Evolutionary conservation across 129 eudicot genomes (phyloP).

Genomic region (Gnaphalium uliginosum): DNA sequence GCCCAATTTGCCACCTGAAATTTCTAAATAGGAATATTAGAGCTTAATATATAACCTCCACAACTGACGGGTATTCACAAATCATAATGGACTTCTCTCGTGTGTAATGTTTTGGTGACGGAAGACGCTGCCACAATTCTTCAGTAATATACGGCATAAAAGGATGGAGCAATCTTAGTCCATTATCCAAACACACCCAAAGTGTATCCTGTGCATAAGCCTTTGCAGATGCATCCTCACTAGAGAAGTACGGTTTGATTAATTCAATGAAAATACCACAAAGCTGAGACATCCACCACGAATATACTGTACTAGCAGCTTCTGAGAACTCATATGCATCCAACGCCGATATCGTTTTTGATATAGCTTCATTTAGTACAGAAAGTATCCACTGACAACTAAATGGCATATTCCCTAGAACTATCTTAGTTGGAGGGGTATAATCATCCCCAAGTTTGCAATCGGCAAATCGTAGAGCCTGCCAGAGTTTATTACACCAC

Average conservation of each 20-base stretch:
- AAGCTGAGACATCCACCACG: constrained; percentile 89
- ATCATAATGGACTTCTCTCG: constrained; percentile 79
- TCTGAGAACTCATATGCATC: constrained; percentile 84
- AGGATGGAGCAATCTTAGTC: no score
- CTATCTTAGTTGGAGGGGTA: constrained; percentile 61
- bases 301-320: constrained; percentile 80
- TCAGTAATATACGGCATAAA: no score
- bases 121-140: no score
- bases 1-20: neutral
- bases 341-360: constrained; percentile 60
- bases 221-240: constrained; percentile 53
- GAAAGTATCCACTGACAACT: constrained; percentile 94
- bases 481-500: constrained; percentile 96
- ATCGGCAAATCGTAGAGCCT: constrained; percentile 87
- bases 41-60: constrained; percentile 48
- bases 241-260: constrained; percentile 71
- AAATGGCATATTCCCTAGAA: constrained; percentile 56
- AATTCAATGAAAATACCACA: constrained; percentile 84
- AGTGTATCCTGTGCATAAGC: constrained; percentile 71
- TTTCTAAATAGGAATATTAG: neutral
- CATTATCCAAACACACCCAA: no score
- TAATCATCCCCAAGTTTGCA: constrained; percentile 86
- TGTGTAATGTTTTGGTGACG: constrained; percentile 40
- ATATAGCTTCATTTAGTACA: constrained; percentile 71
- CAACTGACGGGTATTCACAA: constrained; percentile 62